Base-by-base conservation (phyloP, 2,329 filamentous ascomycete genomes). In the Aspergillus intermedius region DNA sequence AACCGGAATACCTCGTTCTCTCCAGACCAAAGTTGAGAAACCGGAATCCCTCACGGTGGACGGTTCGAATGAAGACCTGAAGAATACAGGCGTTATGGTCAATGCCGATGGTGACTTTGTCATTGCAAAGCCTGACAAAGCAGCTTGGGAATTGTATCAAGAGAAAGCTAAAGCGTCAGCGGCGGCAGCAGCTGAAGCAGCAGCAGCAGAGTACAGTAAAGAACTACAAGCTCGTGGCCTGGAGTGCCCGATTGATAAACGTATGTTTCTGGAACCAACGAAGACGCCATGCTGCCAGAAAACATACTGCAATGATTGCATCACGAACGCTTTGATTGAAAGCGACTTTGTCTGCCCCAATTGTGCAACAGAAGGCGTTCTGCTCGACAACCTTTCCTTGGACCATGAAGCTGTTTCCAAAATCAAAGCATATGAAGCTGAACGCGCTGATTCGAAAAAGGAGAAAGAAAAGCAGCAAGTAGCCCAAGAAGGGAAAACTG, bases 251-350 rank as follows among this genome's bases (percentile, higher is more conserved):
- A 87, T 97, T 78, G 93, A 97, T 83, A 94, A 94, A 75, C 91
- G 88, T 73, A 86, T 95, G 81, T 96, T 97, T 75, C 85, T 94
- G 83, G 89, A 96, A 71, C 91, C 93, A 80, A 93, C 94, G 80
- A 95, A 95, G 82, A 97, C 93, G 66, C 91, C 93, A 59, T 98
- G 93, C 81, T 98, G 93, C 79, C 82, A 87, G 75, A 94, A 87
- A 81, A 96, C 91, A 67, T 98, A 95, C 79, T 98, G 93, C 80
- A 93, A 93, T 82, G 90, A 96, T 70, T 98, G 93, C 86, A 96
- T 98, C 74, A 94, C 93, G 70, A 95, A 95, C 81, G 88, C 91
- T 73, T 84, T 98, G 73, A 91, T 96, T 74, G 91, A 97, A 77
- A 93, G 87, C 81, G 93, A 98, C 79, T 90, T 98, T 74, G 79